phyloP scores from a whole-genome alignment of 164 flowering plant genomes.

The Buxus sempervirens region DNA sequence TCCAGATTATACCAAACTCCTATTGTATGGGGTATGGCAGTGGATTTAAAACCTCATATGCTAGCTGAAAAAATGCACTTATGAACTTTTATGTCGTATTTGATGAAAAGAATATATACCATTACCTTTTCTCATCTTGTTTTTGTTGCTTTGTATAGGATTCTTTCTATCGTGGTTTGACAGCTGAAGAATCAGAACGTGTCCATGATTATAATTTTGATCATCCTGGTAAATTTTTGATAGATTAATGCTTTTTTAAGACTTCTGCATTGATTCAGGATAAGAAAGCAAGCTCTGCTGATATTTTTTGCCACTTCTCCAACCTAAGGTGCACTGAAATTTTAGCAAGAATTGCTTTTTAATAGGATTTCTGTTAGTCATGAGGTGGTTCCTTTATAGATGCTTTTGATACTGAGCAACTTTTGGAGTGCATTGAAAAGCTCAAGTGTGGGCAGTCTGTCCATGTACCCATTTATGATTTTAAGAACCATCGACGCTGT shows the following conservation, averaged over 20 bases:
- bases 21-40: no score
- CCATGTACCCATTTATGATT: slow-evolving; percentile 92
- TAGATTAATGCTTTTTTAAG: not conserved
- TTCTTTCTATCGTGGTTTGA: slow-evolving; percentile 58
- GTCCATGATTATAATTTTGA: slow-evolving; percentile 61
- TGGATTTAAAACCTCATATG: no score
- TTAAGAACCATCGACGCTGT: slow-evolving; percentile 72
- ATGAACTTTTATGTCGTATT: no score
- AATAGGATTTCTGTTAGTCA: slow-evolving; percentile 11
- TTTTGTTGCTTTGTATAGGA: slow-evolving; percentile 32
- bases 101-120: no score
- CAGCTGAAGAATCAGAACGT: slow-evolving; percentile 49
- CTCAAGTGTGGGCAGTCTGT: slow-evolving; percentile 71
- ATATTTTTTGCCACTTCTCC: not conserved
- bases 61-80: no score
- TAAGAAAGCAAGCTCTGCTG: not conserved
- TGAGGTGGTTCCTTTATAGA: slow-evolving; percentile 42
- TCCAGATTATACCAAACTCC: no score
- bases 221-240: slow-evolving; percentile 45
- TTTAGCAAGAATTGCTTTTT: not conserved
- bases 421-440: slow-evolving; percentile 66
- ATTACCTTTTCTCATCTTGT: no score
- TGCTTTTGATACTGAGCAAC: slow-evolving; percentile 96
- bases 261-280: not conserved
- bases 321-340: not conserved